A percentile compares a stretch with the other conserved stretches of the same genome.
These are phyloP conservation scores for Pichia exigua DNA, from an alignment of 805 yeast genomes.

Conservation along the genomic window DNA sequence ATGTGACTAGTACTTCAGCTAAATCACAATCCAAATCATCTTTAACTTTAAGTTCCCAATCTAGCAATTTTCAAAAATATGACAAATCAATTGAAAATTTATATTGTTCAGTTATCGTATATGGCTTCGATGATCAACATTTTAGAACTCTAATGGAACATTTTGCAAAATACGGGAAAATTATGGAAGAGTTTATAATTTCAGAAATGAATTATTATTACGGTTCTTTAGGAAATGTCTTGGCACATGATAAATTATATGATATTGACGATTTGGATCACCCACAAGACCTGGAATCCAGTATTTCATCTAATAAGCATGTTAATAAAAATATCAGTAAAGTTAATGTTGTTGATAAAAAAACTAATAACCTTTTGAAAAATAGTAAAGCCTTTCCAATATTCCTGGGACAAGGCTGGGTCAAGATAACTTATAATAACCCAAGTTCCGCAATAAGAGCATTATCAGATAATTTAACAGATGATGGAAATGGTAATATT, in stretches of 20 bases:
- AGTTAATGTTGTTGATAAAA: not conserved
- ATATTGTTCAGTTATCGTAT: slow-evolving; percentile 70
- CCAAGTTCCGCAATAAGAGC: slow-evolving; percentile 76
- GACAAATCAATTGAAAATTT: slow-evolving; percentile 7
- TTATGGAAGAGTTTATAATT: slow-evolving; percentile 10
- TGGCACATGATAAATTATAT: not conserved
- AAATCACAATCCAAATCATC: not conserved
- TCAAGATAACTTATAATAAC: slow-evolving; percentile 77
- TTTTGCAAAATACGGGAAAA: slow-evolving; percentile 12
- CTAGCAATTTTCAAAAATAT: not conserved
- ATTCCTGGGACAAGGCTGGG: slow-evolving; percentile 83
- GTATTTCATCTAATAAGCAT: not conserved
- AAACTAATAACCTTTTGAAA: not conserved
- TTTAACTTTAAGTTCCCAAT: not conserved
- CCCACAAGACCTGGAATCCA: not conserved
- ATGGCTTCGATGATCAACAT: slow-evolving; percentile 79
- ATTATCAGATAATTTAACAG: slow-evolving; percentile 63
- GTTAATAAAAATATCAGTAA: not conserved
- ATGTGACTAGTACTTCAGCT: not conserved
- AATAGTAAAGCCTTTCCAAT: slow-evolving; percentile 42
- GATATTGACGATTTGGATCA: not conserved
- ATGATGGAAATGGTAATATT: slow-evolving; percentile 43
- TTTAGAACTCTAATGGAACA: slow-evolving; percentile 53
- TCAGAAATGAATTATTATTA: slow-evolving; percentile 1
- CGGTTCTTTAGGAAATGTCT: slow-evolving; percentile 2